Base-by-base conservation (phyloP, 1,139 yeast species). In the Trichomonascaceae sp. region DNA sequence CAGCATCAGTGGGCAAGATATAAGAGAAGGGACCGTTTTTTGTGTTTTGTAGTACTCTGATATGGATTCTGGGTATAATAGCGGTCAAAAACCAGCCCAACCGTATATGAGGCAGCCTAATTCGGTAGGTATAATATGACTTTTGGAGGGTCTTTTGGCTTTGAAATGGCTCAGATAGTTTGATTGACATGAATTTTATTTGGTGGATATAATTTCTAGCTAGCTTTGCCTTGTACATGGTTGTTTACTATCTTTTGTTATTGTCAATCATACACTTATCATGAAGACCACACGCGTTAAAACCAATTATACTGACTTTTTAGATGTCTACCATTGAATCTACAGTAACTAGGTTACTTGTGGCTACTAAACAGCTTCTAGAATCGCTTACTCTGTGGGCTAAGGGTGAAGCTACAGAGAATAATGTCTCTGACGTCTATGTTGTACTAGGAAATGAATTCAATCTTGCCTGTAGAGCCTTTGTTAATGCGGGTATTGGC, bases 351-450 rank as follows among this genome's bases (percentile, higher is more conserved):
- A 76, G 89, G 57, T 76, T 91, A 22, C 75, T 95, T 52, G 93
- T 91, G 36, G 87, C 96, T 1, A 91, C 98, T 0, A 91, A 91
- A 63, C 93, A 88, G 58, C 75, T 95, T 15, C 74, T 93, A 15
- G 96, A 88, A 63, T 81, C 90, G 39, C 74, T 95, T 53, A 89
- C 96, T 0, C 90, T 83, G 59, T 95, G 99, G 99, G 93, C 99
- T 1, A 79, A 83, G 57, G 82, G 81, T 30, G 80, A 80, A 39
- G 91, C 89, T 2, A 80, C 85, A 43, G 98, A 91, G 54, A 82
- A 82, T 56, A 89, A 82, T 60, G 97, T 95, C 1, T 88, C 96
- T 2, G 91, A 90, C 66, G 87, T 93, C 5, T 95, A 90, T 67
- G 99, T 95, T 13, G 85, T 83, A 60, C 77, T 95, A 43, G 99